Evolutionary conservation across 129 eudicot genomes (phyloP).

Genomic region (Flaveria sonorensis): DNA sequence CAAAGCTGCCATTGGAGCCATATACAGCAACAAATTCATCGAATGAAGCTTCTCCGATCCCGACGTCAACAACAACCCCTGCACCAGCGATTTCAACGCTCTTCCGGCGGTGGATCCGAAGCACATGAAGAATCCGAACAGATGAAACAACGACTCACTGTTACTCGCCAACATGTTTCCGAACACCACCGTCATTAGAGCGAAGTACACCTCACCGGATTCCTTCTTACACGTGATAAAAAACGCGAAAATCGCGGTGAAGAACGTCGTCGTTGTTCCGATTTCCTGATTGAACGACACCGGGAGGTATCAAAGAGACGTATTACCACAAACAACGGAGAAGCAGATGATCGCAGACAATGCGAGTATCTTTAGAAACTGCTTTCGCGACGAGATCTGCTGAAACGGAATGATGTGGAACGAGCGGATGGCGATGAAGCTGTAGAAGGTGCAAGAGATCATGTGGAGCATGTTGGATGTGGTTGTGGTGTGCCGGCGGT

Average conservation of each 20-base stretch:
- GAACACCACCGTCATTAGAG: conserved; percentile 62
- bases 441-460: conserved; percentile 65
- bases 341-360: conserved; percentile 57
- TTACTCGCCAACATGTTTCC: conserved; percentile 71
- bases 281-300: conserved; percentile 75
- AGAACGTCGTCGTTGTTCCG: conserved; percentile 76
- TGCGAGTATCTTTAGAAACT: conserved; percentile 61
- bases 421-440: conserved; percentile 51
- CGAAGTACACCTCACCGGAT: conserved; percentile 55
- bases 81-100: too few relatives aligned
- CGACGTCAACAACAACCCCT: too few relatives aligned
- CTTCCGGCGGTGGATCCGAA: too few relatives aligned
- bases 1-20: conserved; percentile 75
- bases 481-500: too few relatives aligned
- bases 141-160: conserved; percentile 65
- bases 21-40: too few relatives aligned
- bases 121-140: conserved; percentile 58
- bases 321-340: conserved; percentile 76
- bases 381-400: conserved; percentile 49
- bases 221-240: conserved; percentile 65
- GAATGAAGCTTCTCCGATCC: too few relatives aligned
- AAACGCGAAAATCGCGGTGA: conserved; percentile 72
- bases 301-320: conserved; percentile 62
- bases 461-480: conserved; percentile 77
- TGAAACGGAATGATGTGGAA: conserved; percentile 66